Evolutionary conservation across 2,329 filamentous ascomycete species (phyloP).

Genomic region (Calonectria montana): DNA sequence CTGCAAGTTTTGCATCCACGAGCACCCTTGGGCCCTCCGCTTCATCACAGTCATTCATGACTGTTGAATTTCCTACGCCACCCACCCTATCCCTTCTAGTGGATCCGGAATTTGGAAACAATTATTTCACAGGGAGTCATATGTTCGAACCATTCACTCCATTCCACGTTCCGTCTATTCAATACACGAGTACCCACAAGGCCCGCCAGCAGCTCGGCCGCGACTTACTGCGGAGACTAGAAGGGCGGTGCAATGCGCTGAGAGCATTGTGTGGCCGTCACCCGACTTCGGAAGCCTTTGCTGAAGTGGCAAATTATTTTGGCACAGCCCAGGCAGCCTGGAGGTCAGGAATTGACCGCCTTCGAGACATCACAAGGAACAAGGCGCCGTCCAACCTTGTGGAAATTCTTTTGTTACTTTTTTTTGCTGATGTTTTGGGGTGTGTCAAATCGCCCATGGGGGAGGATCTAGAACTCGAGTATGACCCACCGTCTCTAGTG

Average conservation of each 20-base stretch:
- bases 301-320: conserved; percentile 19
- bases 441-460: conserved; percentile 22
- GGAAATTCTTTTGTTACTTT: conserved; percentile 28
- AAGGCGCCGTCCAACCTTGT: conserved; percentile 20
- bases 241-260: conserved; percentile 24
- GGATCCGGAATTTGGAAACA: not conserved
- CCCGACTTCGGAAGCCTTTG: not conserved
- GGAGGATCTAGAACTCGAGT: conserved; percentile 23
- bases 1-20: not conserved
- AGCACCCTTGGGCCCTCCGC: not conserved
- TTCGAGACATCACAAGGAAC: conserved; percentile 33
- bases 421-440: conserved; percentile 37
- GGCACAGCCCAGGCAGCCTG: conserved; percentile 10
- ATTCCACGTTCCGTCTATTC: conserved; percentile 4
- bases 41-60: not conserved
- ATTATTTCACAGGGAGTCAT: not conserved
- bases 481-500: not conserved
- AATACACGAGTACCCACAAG: conserved; percentile 23
- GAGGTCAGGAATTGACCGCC: conserved; percentile 25
- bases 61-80: not conserved
- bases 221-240: conserved; percentile 21
- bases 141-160: not conserved
- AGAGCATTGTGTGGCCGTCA: conserved; percentile 5
- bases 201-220: conserved; percentile 22
- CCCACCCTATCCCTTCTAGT: not conserved